These are phyloP conservation scores for Geoglossum cookeanum DNA, from an alignment of 2,329 filamentous ascomycete species.

Conservation along the genomic window DNA sequence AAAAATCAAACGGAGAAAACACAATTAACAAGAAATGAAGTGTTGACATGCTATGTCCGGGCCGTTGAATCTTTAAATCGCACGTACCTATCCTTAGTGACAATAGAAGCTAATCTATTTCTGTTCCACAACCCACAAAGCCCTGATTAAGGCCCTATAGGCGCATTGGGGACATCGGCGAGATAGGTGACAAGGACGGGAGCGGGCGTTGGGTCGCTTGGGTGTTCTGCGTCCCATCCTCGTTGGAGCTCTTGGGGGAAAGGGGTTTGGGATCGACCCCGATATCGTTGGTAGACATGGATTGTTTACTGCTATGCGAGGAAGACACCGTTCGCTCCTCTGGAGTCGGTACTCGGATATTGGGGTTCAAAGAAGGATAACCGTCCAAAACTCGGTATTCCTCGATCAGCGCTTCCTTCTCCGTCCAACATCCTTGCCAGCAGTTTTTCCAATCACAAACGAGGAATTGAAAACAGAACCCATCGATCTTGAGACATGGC, in stretches of 20 bases:
- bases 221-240: conserved; percentile 1
- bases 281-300: conserved; percentile 10
- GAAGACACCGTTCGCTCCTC: conserved; percentile 43
- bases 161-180: conserved; percentile 45
- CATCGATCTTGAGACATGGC: conserved; percentile 90
- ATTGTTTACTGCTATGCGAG: conserved; percentile 42
- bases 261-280: background rate
- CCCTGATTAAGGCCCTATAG: conserved; percentile 21
- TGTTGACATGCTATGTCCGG: background rate
- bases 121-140: background rate
- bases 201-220: conserved; percentile 19
- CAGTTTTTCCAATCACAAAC: conserved; percentile 92
- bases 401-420: conserved; percentile 54
- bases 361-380: conserved; percentile 1
- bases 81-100: background rate
- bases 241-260: background rate
- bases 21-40: background rate
- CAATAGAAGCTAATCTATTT: background rate
- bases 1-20: background rate
- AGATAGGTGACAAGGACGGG: conserved; percentile 40
- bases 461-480: conserved; percentile 85
- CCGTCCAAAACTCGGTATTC: conserved; percentile 20
- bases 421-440: conserved; percentile 90
- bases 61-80: background rate
- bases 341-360: background rate